Evolutionary conservation across 768 basidiomycete genomes (phyloP).

Genomic region (Leccinellum rugosiceps): DNA sequence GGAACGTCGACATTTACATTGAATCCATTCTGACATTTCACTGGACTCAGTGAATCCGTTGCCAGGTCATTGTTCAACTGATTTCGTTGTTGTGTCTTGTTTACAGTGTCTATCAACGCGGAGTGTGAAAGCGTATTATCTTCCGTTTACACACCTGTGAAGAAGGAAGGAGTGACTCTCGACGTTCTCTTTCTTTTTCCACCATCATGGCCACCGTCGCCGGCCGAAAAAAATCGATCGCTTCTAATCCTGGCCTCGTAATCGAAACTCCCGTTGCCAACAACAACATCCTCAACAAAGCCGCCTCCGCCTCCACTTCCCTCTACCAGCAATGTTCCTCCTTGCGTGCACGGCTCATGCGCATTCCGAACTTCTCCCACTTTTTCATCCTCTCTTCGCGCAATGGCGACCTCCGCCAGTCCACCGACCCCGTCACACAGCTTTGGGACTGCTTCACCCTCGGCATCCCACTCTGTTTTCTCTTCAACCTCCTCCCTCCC

Average conservation of each 20-base stretch:
- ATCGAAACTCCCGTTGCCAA: constrained; percentile 75
- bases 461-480: constrained; percentile 91
- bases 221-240: constrained; percentile 78
- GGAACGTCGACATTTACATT: too few relatives aligned
- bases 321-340: constrained; percentile 91
- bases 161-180: constrained; percentile 1
- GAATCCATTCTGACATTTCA: too few relatives aligned
- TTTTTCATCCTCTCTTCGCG: constrained; percentile 64
- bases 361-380: constrained; percentile 67
- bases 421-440: constrained; percentile 90
- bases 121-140: constrained; percentile 34
- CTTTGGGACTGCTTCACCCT: constrained; percentile 93
- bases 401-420: constrained; percentile 60
- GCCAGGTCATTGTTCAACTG: too few relatives aligned
- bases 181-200: constrained; percentile 4
- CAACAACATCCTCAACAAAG: constrained; percentile 88
- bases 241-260: constrained; percentile 57
- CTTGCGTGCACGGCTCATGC: constrained; percentile 71
- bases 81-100: constrained; percentile 19
- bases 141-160: constrained; percentile 1
- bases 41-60: too few relatives aligned
- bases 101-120: too few relatives aligned
- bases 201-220: constrained; percentile 52
- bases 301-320: constrained; percentile 81
- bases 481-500: constrained; percentile 85